phyloP scores from a whole-genome alignment of 345 rosid genomes.

The Eucalyptus guilfoylei region DNA sequence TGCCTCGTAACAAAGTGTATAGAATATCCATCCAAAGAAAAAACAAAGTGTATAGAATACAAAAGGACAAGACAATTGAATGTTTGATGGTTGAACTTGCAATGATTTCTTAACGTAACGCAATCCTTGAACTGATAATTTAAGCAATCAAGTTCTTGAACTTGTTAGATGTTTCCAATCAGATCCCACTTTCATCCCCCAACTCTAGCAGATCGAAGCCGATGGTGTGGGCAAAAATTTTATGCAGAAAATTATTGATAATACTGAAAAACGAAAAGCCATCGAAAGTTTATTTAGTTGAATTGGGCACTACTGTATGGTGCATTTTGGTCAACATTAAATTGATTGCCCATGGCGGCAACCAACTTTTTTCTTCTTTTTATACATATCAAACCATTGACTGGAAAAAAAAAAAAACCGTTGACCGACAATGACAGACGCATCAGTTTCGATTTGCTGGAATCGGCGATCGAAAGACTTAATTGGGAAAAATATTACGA shows the following conservation, averaged over 20 bases:
- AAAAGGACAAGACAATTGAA: not conserved
- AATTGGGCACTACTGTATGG: too few species aligned
- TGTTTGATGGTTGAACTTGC: not conserved
- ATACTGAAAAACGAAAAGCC: not conserved
- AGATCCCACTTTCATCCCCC: not conserved
- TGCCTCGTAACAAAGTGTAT: not conserved
- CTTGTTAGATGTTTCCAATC: not conserved
- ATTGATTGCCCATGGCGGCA: not conserved
- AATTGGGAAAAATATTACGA: not conserved
- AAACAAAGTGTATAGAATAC: not conserved
- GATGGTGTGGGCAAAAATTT: not conserved
- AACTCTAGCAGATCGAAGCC: not conserved
- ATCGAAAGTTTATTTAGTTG: not conserved
- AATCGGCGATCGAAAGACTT: too few species aligned
- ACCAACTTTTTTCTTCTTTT: not conserved
- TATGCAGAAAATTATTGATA: too few species aligned
- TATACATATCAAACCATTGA: not conserved
- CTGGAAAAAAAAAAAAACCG: not conserved
- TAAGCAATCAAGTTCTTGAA: not conserved
- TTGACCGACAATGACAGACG: not conserved
- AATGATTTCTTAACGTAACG: too few species aligned
- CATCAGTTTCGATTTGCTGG: not conserved
- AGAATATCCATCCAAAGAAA: too few species aligned
- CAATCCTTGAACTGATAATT: not conserved
- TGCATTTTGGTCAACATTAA: too few species aligned